These are phyloP conservation scores for Rasamsonia emersonii DNA, from an alignment of 2,329 filamentous ascomycete genomes.

Conservation along the genomic window DNA sequence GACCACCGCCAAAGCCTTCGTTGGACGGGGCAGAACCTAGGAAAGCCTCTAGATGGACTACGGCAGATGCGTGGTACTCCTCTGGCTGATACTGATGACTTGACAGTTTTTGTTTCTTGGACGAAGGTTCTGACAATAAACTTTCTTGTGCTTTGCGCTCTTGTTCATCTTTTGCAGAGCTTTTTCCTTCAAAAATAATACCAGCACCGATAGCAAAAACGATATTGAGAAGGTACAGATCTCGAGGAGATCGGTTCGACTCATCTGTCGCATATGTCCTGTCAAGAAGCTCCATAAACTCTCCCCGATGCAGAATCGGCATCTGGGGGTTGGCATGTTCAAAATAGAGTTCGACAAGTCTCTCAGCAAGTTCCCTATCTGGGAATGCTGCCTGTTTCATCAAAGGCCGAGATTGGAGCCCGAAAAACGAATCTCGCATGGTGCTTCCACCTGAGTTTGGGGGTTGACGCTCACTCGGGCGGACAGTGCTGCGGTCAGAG, in stretches of 20 bases:
- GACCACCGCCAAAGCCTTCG: conserved; percentile 69
- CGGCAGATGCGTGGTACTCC: conserved; percentile 91
- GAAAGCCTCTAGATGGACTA: conserved; percentile 82
- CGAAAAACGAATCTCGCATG: conserved; percentile 94
- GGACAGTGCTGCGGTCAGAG: conserved; percentile 56
- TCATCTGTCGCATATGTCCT: conserved; percentile 64
- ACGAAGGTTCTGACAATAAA: conserved; percentile 20
- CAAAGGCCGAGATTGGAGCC: conserved; percentile 81
- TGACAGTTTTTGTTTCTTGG: conserved; percentile 46
- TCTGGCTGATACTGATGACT: conserved; percentile 69
- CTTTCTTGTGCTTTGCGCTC: conserved; percentile 13
- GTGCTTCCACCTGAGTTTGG: conserved; percentile 58
- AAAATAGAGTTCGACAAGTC: conserved; percentile 77
- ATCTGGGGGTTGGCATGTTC: conserved; percentile 96
- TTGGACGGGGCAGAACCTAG: conserved; percentile 55
- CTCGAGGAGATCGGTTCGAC: conserved; percentile 60
- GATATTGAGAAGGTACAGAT: conserved; percentile 93
- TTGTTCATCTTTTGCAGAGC: conserved; percentile 19
- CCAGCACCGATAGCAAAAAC: conserved; percentile 93
- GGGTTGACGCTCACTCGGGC: conserved; percentile 47
- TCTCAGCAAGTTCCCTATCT: conserved; percentile 60
- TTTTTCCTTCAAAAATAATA: conserved; percentile 63
- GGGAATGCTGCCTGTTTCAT: conserved; percentile 83
- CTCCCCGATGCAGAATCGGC: conserved; percentile 76
- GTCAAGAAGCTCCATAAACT: conserved; percentile 85